Evolutionary conservation across 164 flowering plant genomes (phyloP).

Genomic region (Stephania japonica): DNA sequence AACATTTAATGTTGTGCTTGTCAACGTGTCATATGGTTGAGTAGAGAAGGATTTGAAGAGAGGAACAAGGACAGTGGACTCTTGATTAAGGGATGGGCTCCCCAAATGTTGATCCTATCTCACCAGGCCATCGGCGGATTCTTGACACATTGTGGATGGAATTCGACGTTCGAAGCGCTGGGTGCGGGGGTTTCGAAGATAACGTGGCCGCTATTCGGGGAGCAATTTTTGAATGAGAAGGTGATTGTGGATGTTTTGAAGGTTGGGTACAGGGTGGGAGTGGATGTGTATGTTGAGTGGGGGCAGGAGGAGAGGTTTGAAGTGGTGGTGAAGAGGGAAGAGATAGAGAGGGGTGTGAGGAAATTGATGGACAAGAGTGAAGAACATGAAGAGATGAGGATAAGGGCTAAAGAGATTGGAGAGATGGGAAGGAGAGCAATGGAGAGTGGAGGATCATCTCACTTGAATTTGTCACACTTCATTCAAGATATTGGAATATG

Average conservation of each 20-base stretch:
- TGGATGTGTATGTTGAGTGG: slow-evolving; percentile 23
- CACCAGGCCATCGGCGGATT: slow-evolving; percentile 42
- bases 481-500: slow-evolving; percentile 32
- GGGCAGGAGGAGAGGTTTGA: slow-evolving; percentile 20
- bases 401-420: slow-evolving; percentile 32
- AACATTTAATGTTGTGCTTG: no score
- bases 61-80: slow-evolving; percentile 29
- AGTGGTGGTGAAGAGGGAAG: slow-evolving; percentile 28
- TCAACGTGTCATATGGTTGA: no score
- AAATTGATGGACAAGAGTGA: slow-evolving; percentile 28
- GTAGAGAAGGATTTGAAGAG: slow-evolving; percentile 26
- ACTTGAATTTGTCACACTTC: slow-evolving; percentile 21
- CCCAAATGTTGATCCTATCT: slow-evolving; percentile 33
- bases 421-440: slow-evolving; percentile 28
- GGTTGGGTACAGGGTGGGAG: slow-evolving; percentile 33
- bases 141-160: slow-evolving; percentile 30
- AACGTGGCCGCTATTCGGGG: not conserved
- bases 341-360: slow-evolving; percentile 30
- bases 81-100: slow-evolving; percentile 44
- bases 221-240: not conserved
- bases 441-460: slow-evolving; percentile 47
- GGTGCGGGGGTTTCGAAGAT: not conserved
- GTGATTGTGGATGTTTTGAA: not conserved
- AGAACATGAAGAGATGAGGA: slow-evolving; percentile 29
- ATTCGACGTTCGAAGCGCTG: not conserved